These are phyloP conservation scores for Suhomyces panamericanus DNA, from an alignment of 1,139 yeast genomes.

Conservation along the genomic window DNA sequence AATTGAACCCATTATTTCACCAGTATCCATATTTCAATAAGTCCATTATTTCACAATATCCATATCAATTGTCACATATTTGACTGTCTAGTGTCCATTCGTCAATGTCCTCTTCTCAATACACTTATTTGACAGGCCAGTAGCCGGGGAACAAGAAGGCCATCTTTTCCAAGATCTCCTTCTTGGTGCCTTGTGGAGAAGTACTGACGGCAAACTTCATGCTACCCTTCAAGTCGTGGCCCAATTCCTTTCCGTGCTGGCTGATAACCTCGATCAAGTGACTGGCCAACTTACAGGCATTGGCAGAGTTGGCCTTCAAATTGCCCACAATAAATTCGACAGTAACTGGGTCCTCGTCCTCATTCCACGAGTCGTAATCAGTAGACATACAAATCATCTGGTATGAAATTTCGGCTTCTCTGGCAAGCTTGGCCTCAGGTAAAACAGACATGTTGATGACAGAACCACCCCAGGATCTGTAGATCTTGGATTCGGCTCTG, in stretches of 20 bases:
- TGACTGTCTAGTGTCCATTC: too few species aligned
- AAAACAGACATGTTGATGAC: constrained; percentile 95
- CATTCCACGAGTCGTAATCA: constrained; percentile 98
- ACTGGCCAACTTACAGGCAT: constrained; percentile 79
- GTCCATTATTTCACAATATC: too few species aligned
- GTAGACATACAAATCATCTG: constrained; percentile 99
- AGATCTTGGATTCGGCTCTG: constrained; percentile 91
- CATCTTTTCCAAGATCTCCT: constrained; percentile 73
- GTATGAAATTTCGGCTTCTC: constrained; percentile 95
- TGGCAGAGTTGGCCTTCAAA: constrained; percentile 80
- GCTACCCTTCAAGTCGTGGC: constrained; percentile 68
- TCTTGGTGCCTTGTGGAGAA: constrained; percentile 69
- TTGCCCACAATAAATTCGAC: constrained; percentile 95
- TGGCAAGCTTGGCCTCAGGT: constrained; percentile 94
- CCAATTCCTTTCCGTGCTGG: constrained; percentile 55
- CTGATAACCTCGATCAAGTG: constrained; percentile 67
- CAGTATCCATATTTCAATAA: too few species aligned
- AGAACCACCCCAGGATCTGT: constrained; percentile 88
- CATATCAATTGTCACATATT: too few species aligned
- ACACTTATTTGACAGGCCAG: constrained; percentile 51
- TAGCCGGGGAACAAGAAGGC: constrained; percentile 91
- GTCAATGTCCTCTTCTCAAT: too few species aligned
- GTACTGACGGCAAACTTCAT: constrained; percentile 86
- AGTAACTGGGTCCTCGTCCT: constrained; percentile 91
- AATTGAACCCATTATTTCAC: too few species aligned